Conservation (phyloP, 768 basidiomycete genomes). For the Rhizopogon sp. region DNA sequence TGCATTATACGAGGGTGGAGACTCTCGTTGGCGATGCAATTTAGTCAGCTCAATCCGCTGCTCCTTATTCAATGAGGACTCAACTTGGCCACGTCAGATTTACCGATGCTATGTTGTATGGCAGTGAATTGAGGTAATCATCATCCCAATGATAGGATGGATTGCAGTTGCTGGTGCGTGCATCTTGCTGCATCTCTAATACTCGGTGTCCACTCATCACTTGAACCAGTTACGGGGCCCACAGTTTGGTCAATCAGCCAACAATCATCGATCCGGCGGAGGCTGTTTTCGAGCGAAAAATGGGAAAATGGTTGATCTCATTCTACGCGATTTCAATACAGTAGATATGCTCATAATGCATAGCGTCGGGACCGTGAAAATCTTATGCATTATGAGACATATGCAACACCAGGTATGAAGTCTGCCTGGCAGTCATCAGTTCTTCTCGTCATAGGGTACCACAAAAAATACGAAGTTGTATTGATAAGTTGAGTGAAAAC, state of each 20-base stretch:
- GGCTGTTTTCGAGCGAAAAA: slow-evolving; percentile 3
- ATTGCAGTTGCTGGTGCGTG: background rate
- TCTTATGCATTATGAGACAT: too few relatives aligned
- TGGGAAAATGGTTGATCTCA: slow-evolving; percentile 7
- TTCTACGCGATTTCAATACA: too few relatives aligned
- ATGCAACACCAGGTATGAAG: too few relatives aligned
- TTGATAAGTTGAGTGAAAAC: too few relatives aligned
- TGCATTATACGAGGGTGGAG: background rate
- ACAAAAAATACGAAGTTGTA: too few relatives aligned
- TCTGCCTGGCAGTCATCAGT: too few relatives aligned
- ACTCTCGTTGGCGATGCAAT: slow-evolving; percentile 10
- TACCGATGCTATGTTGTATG: slow-evolving; percentile 8
- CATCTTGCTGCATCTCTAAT: background rate
- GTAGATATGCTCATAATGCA: too few relatives aligned
- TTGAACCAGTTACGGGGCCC: too few relatives aligned
- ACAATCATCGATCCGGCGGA: background rate
- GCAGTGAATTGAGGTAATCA: background rate
- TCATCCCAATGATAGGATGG: background rate
- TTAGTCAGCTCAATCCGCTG: slow-evolving; percentile 5
- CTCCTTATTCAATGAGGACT: background rate
- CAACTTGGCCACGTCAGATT: slow-evolving; percentile 2
- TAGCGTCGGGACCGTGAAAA: too few relatives aligned
- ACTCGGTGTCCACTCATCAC: background rate
- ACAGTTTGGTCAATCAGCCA: too few relatives aligned
- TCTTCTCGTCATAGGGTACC: too few relatives aligned